phyloP scores from a whole-genome alignment of 306 rosid species.

The Citrullus mucosospermus region DNA sequence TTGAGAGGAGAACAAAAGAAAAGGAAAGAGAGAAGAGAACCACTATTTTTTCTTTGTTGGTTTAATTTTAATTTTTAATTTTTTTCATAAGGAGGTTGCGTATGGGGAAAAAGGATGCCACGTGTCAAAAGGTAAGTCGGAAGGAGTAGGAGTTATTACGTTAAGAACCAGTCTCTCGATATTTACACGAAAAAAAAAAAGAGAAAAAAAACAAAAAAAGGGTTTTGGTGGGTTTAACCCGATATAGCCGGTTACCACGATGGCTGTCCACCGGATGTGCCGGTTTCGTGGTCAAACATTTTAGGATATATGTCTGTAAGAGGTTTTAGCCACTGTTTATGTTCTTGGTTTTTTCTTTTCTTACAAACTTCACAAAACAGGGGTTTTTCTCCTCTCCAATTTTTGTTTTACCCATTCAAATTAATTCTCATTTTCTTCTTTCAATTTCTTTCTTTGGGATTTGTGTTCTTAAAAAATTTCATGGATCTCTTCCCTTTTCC shows the following conservation, averaged over 20 bases:
- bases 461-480: background rate
- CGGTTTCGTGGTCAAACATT: constrained; percentile 56
- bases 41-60: background rate
- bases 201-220: background rate
- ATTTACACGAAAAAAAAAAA: background rate
- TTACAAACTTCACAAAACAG: background rate
- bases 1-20: background rate
- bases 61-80: background rate
- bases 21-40: background rate
- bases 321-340: constrained; percentile 62
- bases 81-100: background rate
- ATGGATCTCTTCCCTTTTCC: background rate
- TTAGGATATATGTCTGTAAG: constrained; percentile 7
- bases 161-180: constrained; percentile 29
- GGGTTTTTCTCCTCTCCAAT: background rate
- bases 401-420: background rate
- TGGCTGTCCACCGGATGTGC: constrained; percentile 30
- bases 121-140: constrained; percentile 28
- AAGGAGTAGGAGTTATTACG: background rate
- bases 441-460: background rate
- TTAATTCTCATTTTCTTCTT: background rate
- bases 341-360: constrained; percentile 30
- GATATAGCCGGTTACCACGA: constrained; percentile 20
- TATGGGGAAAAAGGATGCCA: constrained; percentile 11
- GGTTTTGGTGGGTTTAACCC: constrained; percentile 16